Evolutionary conservation across 2,329 filamentous ascomycete species (phyloP).

Genomic region (Xylaria sp.): DNA sequence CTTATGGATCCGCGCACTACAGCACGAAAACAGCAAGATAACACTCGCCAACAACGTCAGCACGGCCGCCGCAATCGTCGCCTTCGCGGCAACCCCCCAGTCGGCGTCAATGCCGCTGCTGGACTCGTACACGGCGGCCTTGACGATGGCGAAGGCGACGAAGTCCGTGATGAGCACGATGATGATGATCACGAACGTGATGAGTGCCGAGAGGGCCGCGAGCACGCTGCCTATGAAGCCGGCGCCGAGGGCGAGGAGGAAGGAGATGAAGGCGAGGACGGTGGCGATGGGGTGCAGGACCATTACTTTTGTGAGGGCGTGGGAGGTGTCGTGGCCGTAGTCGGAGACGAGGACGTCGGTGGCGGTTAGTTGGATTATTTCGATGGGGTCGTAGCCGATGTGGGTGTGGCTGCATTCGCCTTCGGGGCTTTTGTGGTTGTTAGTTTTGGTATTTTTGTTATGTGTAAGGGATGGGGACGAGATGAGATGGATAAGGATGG

Average conservation of each 20-base stretch:
- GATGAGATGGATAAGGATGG: background rate
- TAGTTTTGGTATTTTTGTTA: background rate
- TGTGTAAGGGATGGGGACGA: too few species aligned
- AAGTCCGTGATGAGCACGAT: conserved; percentile 43
- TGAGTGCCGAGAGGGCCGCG: conserved; percentile 34
- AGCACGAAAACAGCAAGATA: conserved; percentile 58
- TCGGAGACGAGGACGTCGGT: conserved; percentile 31
- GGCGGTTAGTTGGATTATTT: conserved; percentile 19
- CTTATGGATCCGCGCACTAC: conserved; percentile 43
- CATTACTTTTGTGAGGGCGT: conserved; percentile 41
- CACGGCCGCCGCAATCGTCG: conserved; percentile 51
- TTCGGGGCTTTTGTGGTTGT: conserved; percentile 15
- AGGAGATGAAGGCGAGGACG: conserved; percentile 40
- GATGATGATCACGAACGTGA: conserved; percentile 40
- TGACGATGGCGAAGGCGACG: conserved; percentile 36
- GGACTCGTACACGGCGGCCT: conserved; percentile 34
- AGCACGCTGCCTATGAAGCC: conserved; percentile 40
- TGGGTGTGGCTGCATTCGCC: conserved; percentile 22
- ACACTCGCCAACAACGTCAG: conserved; percentile 50
- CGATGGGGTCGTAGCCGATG: conserved; percentile 28
- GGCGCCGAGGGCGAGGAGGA: conserved; percentile 39
- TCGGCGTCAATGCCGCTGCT: conserved; percentile 36
- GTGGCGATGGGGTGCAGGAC: conserved; percentile 35
- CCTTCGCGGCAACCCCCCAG: conserved; percentile 55
- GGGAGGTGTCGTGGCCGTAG: conserved; percentile 35